Conservation (phyloP, 1,284 basidiomycete species). For the Moniliophthora roreri region DNA sequence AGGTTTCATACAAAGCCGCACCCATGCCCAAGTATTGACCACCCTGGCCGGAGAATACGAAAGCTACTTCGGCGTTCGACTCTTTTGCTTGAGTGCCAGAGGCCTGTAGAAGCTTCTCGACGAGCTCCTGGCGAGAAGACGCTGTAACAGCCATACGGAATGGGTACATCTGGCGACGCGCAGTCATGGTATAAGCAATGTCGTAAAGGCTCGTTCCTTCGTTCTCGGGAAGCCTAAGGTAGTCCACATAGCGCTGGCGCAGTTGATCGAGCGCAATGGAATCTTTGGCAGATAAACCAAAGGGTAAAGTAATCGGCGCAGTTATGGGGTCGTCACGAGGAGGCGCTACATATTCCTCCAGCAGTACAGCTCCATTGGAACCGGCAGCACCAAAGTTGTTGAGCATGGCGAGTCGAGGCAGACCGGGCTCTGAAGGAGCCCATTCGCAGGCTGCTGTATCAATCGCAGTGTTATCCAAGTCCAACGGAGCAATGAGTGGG, state of each 20-base stretch:
- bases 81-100: constrained; percentile 26
- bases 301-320: constrained; percentile 30
- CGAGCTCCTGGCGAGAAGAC: constrained; percentile 39
- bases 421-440: constrained; percentile 32
- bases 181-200: constrained; percentile 64
- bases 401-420: constrained; percentile 52
- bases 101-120: constrained; percentile 40
- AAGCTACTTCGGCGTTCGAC: constrained; percentile 38
- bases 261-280: constrained; percentile 43
- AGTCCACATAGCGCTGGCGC: constrained; percentile 44
- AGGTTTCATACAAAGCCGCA: constrained; percentile 46
- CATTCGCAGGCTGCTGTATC: constrained; percentile 41
- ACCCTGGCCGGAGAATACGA: constrained; percentile 75
- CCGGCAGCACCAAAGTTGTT: constrained; percentile 78
- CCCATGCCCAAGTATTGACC: constrained; percentile 69
- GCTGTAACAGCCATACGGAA: constrained; percentile 53
- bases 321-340: background rate
- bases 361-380: constrained; percentile 60
- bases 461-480: constrained; percentile 51
- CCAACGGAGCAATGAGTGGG: constrained; percentile 50
- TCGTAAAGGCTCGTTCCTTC: constrained; percentile 37
- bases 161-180: constrained; percentile 55
- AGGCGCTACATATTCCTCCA: constrained; percentile 47
- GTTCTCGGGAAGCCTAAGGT: constrained; percentile 35
- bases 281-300: constrained; percentile 64